A percentile compares a stretch with the other conserved stretches of the same genome.
Evolutionary conservation across 257 asterid species (phyloP).

Genomic region (Coffea eugenioides): DNA sequence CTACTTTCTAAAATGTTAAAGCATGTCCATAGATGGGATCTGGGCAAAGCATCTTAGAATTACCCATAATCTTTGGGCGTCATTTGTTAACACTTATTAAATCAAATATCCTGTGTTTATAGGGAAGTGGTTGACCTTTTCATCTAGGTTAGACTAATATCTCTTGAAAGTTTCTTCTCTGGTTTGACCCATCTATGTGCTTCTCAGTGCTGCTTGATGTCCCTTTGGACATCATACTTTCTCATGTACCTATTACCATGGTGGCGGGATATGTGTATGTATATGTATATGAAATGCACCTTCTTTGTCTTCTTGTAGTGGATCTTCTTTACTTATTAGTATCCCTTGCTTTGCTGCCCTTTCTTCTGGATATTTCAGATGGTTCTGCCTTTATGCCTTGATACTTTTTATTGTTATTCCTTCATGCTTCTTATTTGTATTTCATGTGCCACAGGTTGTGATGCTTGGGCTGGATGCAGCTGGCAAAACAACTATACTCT

Average conservation of each 20-base stretch:
- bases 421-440: neutral
- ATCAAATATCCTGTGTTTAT: neutral
- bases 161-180: neutral
- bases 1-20: neutral
- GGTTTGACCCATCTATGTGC: neutral
- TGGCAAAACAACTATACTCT: constrained; percentile 97
- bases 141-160: neutral
- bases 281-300: neutral
- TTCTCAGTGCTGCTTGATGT: neutral
- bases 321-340: neutral
- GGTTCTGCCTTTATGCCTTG: neutral
- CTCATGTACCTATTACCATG: neutral
- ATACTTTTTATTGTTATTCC: neutral
- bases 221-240: neutral
- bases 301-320: neutral
- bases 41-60: neutral
- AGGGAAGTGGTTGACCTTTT: neutral
- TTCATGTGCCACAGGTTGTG: constrained; percentile 62
- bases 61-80: neutral
- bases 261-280: neutral
- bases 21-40: neutral
- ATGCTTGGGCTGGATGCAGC: constrained; percentile 99
- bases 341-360: neutral
- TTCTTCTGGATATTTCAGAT: neutral
- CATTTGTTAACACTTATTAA: neutral